These are phyloP conservation scores for Leccinum fallax DNA, from an alignment of 1,284 basidiomycete genomes.

Conservation along the genomic window DNA sequence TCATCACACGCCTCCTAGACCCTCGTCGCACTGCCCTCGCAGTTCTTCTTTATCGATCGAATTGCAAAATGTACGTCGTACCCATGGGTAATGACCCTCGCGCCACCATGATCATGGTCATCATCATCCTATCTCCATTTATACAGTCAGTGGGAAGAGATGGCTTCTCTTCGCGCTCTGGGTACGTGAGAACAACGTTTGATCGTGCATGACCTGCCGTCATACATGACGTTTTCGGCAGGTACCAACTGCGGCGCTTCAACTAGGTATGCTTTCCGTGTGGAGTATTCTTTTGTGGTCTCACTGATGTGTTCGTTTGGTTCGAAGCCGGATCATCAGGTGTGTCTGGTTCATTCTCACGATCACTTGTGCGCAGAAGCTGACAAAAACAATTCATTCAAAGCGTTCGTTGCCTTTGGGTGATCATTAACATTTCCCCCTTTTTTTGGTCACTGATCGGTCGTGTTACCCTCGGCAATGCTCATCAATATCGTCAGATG, in stretches of 20 bases:
- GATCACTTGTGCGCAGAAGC: neutral
- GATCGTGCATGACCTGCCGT: neutral
- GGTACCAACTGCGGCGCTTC: constrained; percentile 20
- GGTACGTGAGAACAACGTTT: constrained; percentile 17
- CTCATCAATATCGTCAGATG: constrained; percentile 14
- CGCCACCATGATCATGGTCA: neutral
- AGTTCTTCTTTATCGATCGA: constrained; percentile 24
- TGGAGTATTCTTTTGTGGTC: neutral
- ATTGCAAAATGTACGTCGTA: constrained; percentile 22
- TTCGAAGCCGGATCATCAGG: constrained; percentile 19
- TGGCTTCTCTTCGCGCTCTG: constrained; percentile 21
- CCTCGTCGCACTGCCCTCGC: constrained; percentile 24
- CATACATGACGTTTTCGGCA: constrained; percentile 9
- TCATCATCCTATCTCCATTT: neutral
- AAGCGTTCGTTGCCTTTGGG: constrained; percentile 22
- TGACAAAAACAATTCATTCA: constrained; percentile 8
- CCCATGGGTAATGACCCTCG: neutral
- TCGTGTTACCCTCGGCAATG: neutral
- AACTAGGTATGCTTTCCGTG: constrained; percentile 19
- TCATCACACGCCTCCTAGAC: neutral
- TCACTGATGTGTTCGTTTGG: neutral
- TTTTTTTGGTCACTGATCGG: neutral
- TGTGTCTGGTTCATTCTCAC: constrained; percentile 7
- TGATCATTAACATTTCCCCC: neutral
- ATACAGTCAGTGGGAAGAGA: constrained; percentile 21